phyloP scores from a whole-genome alignment of 768 basidiomycete species.

The Tulasnella sp. region DNA sequence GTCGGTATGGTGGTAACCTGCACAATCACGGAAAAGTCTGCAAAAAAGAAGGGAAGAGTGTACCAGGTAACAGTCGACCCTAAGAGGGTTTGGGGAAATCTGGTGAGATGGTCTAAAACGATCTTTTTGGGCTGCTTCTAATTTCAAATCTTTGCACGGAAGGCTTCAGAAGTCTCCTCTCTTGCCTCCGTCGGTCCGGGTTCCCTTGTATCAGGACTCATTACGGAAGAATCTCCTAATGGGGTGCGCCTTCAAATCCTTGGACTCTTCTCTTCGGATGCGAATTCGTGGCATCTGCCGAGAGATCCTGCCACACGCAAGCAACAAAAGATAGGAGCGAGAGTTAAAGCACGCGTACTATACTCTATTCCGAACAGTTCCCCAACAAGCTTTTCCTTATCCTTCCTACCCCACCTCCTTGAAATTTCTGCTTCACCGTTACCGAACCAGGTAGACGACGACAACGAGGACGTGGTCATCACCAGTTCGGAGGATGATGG shows the following conservation, averaged over 20 bases:
- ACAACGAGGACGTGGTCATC: neutral
- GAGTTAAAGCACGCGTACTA: slow-evolving; percentile 78
- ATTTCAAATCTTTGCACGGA: neutral
- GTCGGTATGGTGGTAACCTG: slow-evolving; percentile 66
- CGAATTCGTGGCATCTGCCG: slow-evolving; percentile 71
- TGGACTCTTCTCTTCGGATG: slow-evolving; percentile 87
- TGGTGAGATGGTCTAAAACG: slow-evolving; percentile 47
- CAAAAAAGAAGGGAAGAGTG: slow-evolving; percentile 61
- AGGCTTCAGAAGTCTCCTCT: slow-evolving; percentile 75
- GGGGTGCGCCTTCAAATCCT: slow-evolving; percentile 87
- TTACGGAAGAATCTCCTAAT: slow-evolving; percentile 66
- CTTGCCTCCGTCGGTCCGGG: slow-evolving; percentile 85
- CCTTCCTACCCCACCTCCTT: slow-evolving; percentile 67
- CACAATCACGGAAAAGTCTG: slow-evolving; percentile 61
- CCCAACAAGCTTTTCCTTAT: slow-evolving; percentile 81
- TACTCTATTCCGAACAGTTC: slow-evolving; percentile 66
- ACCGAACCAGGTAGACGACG: neutral
- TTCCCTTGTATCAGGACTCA: slow-evolving; percentile 69
- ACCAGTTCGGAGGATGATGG: neutral
- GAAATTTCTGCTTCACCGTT: slow-evolving; percentile 29
- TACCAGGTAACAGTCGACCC: slow-evolving; percentile 63
- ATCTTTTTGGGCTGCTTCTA: slow-evolving; percentile 11
- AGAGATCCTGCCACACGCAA: neutral
- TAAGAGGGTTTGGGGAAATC: slow-evolving; percentile 45
- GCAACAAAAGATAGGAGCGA: neutral